Evolutionary conservation across 2,329 filamentous ascomycete genomes (phyloP).

Genomic region (Dryadomyces quercivorus): DNA sequence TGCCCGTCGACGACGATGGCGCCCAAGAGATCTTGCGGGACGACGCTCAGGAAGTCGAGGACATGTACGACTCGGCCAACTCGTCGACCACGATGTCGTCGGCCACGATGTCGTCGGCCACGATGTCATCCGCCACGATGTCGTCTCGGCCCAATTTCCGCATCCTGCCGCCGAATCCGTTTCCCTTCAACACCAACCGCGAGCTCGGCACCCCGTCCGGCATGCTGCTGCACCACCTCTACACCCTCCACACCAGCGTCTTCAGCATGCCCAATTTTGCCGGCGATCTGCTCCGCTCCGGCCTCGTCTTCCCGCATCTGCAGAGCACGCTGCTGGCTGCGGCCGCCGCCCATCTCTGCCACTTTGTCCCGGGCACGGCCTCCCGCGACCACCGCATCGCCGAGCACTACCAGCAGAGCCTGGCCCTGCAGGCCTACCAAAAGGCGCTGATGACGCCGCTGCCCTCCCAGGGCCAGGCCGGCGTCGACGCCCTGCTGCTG

Average conservation of each 20-base stretch:
- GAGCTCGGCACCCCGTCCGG: slow-evolving; percentile 10
- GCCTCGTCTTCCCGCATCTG: slow-evolving; percentile 9
- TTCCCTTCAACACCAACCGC: slow-evolving; percentile 1
- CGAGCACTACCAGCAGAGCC: slow-evolving; percentile 12
- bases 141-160: slow-evolving; percentile 1
- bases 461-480: slow-evolving; percentile 9
- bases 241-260: slow-evolving; percentile 3
- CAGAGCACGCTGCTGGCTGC: slow-evolving; percentile 11
- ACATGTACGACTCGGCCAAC: not conserved
- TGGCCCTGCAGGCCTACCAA: slow-evolving; percentile 12
- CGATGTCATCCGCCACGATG: not conserved
- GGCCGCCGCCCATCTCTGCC: slow-evolving; percentile 11
- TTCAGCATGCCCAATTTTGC: slow-evolving; percentile 12
- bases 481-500: slow-evolving; percentile 13
- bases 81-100: not conserved
- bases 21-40: too few species aligned
- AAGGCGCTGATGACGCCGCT: slow-evolving; percentile 10
- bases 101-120: too few species aligned
- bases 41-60: not conserved
- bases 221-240: slow-evolving; percentile 12
- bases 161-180: slow-evolving; percentile 2
- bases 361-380: slow-evolving; percentile 8
- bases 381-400: slow-evolving; percentile 11
- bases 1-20: too few species aligned
- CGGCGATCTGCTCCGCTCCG: slow-evolving; percentile 8